Base-by-base conservation (phyloP, 129 eudicot species). In the Artemisia argyi region DNA sequence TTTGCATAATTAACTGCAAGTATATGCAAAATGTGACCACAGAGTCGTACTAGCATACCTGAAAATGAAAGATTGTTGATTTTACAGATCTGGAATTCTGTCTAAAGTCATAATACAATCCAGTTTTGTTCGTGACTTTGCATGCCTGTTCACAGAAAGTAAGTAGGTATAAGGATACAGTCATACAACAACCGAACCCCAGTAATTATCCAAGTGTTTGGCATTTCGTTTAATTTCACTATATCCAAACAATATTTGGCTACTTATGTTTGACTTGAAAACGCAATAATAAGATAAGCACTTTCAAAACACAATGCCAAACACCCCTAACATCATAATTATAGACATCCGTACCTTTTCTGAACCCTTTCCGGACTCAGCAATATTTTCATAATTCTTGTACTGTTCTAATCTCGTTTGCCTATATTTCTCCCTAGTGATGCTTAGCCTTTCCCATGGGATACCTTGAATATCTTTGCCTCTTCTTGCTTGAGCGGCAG, bases 381-480 rank as follows among this genome's bases (percentile, higher is more conserved):
- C 89, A 75, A 91, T 75, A 64, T 91, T 91, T 74, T 88, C 97
- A 66, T 88, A 89, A 65, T 89, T 91, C 72, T 83, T 91, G 73
- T 91, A 91, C 68, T 88, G 96, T 64, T 88, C 93, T 57, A 91
- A 78, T 69, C 97, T 89, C 35, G 91, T 88, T 80, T 86, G 88
- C 76, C 96, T 85, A 68, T 86, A 88, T 59, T 89, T 88, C 64
- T 91, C 96, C 65, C 96, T 84, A 30, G 97, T 84, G 54, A 89
- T 83, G 83, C 83, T 86, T 44, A 88, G 87, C 72, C 87, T 79
- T 44, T 89, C 96, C 97, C 97, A 91, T 1, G 96, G 96, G 18
- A 91, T 91, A 63, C 97, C 97, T 81, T 91, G 97, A 66, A 91
- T 86, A 64, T 91, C 97, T 78, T 82, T 83, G 56, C 97, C 97